Conservation (phyloP, 129 eudicot species). For the Escallonia herrerae region DNA sequence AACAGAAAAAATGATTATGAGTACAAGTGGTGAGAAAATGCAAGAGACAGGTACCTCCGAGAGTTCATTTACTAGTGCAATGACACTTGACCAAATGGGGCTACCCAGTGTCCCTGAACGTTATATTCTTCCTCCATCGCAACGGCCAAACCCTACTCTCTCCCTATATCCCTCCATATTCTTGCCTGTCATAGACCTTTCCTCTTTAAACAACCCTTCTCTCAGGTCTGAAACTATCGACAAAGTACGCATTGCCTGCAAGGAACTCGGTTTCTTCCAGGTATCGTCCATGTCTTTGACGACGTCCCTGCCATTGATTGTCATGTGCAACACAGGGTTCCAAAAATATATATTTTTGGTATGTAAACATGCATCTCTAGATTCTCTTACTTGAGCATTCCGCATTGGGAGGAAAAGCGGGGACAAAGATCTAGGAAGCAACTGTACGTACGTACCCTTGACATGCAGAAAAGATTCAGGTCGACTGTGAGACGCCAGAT, state of each 20-base stretch:
- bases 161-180: constrained; percentile 4
- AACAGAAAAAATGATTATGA: background rate
- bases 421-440: no score
- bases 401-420: no score
- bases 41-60: constrained; percentile 20
- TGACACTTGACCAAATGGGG: constrained; percentile 39
- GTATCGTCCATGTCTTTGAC: constrained; percentile 18
- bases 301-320: background rate
- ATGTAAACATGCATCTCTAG: background rate
- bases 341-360: no score
- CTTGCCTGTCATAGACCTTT: constrained; percentile 51
- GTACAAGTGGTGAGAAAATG: constrained; percentile 17
- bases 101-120: constrained; percentile 31
- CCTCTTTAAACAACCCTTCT: constrained; percentile 30
- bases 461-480: no score
- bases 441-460: no score
- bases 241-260: constrained; percentile 49
- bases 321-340: background rate
- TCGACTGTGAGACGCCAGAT: no score
- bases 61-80: constrained; percentile 42
- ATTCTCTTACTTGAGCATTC: no score
- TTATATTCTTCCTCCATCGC: constrained; percentile 41
- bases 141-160: constrained; percentile 31
- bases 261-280: constrained; percentile 59
- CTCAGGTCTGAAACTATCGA: constrained; percentile 28